Conservation (phyloP, 2,329 filamentous ascomycete species). For the Neonectria ditissima region DNA sequence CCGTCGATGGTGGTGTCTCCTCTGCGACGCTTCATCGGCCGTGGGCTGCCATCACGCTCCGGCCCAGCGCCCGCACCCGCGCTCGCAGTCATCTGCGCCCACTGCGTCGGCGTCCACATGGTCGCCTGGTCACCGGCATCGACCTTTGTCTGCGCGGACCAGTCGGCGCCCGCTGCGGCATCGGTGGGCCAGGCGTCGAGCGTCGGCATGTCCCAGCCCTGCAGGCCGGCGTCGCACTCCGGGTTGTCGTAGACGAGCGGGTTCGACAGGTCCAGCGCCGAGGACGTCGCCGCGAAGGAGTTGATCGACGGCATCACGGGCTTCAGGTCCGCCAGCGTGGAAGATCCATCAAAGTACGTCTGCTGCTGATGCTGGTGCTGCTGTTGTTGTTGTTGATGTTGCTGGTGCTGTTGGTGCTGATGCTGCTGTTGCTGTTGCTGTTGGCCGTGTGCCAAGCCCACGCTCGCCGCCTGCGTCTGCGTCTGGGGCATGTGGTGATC, state of each 20-base stretch:
- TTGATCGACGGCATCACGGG: constrained; percentile 47
- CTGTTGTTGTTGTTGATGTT: background rate
- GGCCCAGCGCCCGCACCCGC: constrained; percentile 40
- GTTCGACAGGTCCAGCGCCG: constrained; percentile 49
- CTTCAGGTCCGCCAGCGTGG: constrained; percentile 51
- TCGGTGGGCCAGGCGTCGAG: constrained; percentile 51
- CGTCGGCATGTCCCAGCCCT: constrained; percentile 54
- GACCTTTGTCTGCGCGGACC: constrained; percentile 47
- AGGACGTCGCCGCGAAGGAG: constrained; percentile 47
- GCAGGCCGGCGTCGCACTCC: constrained; percentile 48
- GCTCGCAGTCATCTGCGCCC: constrained; percentile 46
- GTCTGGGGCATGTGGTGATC: constrained; percentile 51
- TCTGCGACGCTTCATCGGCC: constrained; percentile 53
- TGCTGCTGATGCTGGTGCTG: constrained; percentile 14
- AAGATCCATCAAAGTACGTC: constrained; percentile 50
- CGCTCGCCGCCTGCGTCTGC: constrained; percentile 41
- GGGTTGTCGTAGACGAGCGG: constrained; percentile 52
- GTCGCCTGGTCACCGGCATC: constrained; percentile 46
- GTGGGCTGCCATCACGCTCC: constrained; percentile 51
- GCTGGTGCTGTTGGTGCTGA: constrained; percentile 2
- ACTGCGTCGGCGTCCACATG: constrained; percentile 53
- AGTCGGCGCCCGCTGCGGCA: constrained; percentile 48
- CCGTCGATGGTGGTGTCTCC: constrained; percentile 47
- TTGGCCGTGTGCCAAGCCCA: constrained; percentile 45
- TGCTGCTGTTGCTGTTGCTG: constrained; percentile 21